Conservation (phyloP, 306 rosid genomes). For the Quercus ilex region DNA sequence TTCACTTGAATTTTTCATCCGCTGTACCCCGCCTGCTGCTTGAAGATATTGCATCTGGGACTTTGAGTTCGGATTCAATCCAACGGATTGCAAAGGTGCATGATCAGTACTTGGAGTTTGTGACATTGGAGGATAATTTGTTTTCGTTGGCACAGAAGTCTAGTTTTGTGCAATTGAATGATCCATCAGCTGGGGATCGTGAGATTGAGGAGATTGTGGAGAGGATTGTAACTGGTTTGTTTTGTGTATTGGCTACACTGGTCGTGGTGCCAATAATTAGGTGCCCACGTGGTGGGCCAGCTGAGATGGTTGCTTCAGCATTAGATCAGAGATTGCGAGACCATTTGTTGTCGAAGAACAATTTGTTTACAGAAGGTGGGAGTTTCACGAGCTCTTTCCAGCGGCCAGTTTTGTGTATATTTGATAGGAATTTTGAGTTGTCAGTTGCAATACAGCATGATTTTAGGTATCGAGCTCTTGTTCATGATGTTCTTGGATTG, state of each 20-base stretch:
- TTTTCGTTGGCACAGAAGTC: constrained; percentile 79
- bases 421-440: constrained; percentile 86
- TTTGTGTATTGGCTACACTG: constrained; percentile 85
- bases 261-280: constrained; percentile 81
- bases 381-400: constrained; percentile 73
- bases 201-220: constrained; percentile 91
- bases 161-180: constrained; percentile 73
- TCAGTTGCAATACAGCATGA: constrained; percentile 94
- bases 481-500: constrained; percentile 88
- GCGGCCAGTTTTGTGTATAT: constrained; percentile 86
- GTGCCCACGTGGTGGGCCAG: constrained; percentile 88
- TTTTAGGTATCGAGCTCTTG: constrained; percentile 84
- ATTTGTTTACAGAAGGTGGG: constrained; percentile 76
- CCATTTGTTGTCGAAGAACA: constrained; percentile 84
- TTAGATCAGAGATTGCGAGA: constrained; percentile 90
- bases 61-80: constrained; percentile 69
- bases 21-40: constrained; percentile 86
- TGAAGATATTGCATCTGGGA: constrained; percentile 83
- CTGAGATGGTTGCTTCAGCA: constrained; percentile 92
- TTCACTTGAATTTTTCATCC: constrained; percentile 81
- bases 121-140: constrained; percentile 76
- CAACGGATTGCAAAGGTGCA: constrained; percentile 75
- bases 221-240: constrained; percentile 69
- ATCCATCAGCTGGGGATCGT: constrained; percentile 88
- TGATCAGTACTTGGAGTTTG: constrained; percentile 94